phyloP scores from a whole-genome alignment of 2,329 filamentous ascomycete species.

The Aspergillus fructus region DNA sequence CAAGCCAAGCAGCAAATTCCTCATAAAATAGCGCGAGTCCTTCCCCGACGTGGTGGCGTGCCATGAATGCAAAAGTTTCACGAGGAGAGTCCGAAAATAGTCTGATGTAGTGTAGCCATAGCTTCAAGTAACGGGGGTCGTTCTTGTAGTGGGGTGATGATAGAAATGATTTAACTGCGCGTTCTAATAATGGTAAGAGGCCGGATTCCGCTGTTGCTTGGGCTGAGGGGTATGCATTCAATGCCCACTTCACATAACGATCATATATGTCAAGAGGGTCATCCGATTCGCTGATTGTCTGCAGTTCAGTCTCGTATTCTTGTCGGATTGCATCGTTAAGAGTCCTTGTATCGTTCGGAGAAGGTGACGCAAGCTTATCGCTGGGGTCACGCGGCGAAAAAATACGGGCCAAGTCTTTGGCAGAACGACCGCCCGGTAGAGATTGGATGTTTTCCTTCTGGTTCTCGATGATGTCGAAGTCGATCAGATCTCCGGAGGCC shows the following conservation, averaged over 20 bases:
- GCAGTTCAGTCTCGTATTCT: conserved; percentile 82
- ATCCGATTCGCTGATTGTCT: conserved; percentile 78
- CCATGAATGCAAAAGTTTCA: conserved; percentile 88
- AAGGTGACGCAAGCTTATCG: conserved; percentile 60
- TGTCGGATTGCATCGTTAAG: conserved; percentile 76
- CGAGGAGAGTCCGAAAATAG: conserved; percentile 91
- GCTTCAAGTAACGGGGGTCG: conserved; percentile 85
- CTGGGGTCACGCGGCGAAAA: conserved; percentile 50
- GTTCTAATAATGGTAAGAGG: conserved; percentile 82
- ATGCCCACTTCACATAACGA: conserved; percentile 94
- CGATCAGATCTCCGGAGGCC: conserved; percentile 44
- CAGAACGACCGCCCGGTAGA: conserved; percentile 82
- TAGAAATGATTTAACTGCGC: conserved; percentile 87
- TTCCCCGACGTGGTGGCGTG: conserved; percentile 85
- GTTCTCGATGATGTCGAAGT: conserved; percentile 89
- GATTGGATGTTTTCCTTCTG: conserved; percentile 99
- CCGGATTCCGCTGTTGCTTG: conserved; percentile 92
- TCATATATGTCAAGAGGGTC: conserved; percentile 95
- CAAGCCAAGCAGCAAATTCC: conserved; percentile 92
- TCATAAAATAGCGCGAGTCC: conserved; percentile 90
- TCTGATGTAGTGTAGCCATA: conserved; percentile 93
- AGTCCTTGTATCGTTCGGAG: conserved; percentile 70
- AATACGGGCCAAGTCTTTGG: conserved; percentile 79
- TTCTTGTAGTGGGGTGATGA: conserved; percentile 87
- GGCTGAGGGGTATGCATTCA: conserved; percentile 90